Conservation (phyloP, 768 basidiomycete species). For the Leccinum rimulosum region DNA sequence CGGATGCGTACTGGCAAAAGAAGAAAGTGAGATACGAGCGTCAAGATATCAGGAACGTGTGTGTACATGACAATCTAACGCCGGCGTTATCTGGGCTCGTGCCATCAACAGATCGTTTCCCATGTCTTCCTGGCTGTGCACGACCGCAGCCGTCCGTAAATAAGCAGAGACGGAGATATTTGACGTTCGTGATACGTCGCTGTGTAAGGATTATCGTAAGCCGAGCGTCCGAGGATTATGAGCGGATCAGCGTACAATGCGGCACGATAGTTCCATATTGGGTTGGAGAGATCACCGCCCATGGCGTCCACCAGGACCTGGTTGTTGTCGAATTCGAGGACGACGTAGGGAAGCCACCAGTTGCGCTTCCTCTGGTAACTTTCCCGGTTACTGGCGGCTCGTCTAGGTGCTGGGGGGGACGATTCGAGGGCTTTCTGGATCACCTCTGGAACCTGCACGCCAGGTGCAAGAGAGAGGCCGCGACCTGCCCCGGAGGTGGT, state of each 20-base stretch:
- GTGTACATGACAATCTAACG: conserved; percentile 72
- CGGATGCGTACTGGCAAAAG: conserved; percentile 63
- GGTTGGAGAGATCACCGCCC: conserved; percentile 86
- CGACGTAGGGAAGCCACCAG: conserved; percentile 96
- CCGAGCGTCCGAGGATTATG: neutral
- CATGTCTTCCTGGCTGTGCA: conserved; percentile 86
- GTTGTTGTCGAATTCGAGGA: conserved; percentile 97
- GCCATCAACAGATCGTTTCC: conserved; percentile 95
- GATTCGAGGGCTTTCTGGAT: conserved; percentile 80
- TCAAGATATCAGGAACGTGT: conserved; percentile 4
- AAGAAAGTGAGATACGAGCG: conserved; percentile 4
- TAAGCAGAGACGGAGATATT: conserved; percentile 92
- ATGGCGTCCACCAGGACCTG: conserved; percentile 95
- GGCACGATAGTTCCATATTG: conserved; percentile 94
- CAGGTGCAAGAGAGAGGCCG: conserved; percentile 76
- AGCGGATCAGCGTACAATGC: conserved; percentile 69
- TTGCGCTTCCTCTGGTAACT: conserved; percentile 90
- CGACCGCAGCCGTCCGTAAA: conserved; percentile 73
- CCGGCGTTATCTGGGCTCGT: conserved; percentile 86
- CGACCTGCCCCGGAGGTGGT: conserved; percentile 48
- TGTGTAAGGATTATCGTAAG: conserved; percentile 40
- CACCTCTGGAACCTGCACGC: conserved; percentile 75
- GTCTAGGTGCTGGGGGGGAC: conserved; percentile 49
- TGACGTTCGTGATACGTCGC: conserved; percentile 93
- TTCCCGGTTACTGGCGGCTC: conserved; percentile 75